These are phyloP conservation scores for Penicillium sp. DNA, from an alignment of 2,329 filamentous ascomycete genomes.

Conservation along the genomic window DNA sequence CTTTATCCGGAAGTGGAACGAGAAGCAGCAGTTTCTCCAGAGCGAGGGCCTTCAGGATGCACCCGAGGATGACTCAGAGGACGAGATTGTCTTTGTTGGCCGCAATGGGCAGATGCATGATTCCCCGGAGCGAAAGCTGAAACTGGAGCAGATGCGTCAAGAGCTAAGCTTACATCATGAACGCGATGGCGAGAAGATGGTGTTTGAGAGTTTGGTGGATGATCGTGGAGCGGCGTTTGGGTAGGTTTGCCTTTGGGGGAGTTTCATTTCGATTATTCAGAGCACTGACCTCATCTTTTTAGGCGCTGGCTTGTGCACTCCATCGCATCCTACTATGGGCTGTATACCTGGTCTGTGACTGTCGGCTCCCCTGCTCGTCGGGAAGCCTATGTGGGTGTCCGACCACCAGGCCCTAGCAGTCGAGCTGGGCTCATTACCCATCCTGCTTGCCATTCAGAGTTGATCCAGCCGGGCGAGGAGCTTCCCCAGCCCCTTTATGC, in stretches of 20 bases:
- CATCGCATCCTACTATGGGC: conserved; percentile 88
- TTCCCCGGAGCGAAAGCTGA: conserved; percentile 54
- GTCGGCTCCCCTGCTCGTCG: conserved; percentile 69
- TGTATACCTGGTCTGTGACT: conserved; percentile 79
- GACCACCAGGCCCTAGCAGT: conserved; percentile 34
- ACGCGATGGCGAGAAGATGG: conserved; percentile 64
- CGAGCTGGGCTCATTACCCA: conserved; percentile 28
- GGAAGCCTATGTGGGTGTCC: conserved; percentile 79
- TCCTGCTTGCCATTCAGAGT: conserved; percentile 27
- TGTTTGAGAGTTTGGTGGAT: conserved; percentile 77
- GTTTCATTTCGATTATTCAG: conserved; percentile 1
- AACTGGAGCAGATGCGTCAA: conserved; percentile 49
- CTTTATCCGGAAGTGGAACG: conserved; percentile 67
- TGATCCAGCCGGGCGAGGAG: conserved; percentile 36
- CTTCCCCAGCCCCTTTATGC: conserved; percentile 41
- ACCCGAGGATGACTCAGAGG: conserved; percentile 62
- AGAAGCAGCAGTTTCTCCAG: conserved; percentile 50
- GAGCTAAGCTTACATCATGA: conserved; percentile 30
- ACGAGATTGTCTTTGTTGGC: conserved; percentile 90
- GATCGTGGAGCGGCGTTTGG: conserved; percentile 80
- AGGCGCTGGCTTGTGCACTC: conserved; percentile 92
- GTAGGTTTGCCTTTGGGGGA: conserved; percentile 51
- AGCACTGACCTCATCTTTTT: conserved; percentile 14
- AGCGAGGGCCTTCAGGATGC: conserved; percentile 49
- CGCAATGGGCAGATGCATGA: conserved; percentile 65